Conservation (phyloP, 2,329 filamentous ascomycete species). For the Aspergillus eucalypticola region DNA sequence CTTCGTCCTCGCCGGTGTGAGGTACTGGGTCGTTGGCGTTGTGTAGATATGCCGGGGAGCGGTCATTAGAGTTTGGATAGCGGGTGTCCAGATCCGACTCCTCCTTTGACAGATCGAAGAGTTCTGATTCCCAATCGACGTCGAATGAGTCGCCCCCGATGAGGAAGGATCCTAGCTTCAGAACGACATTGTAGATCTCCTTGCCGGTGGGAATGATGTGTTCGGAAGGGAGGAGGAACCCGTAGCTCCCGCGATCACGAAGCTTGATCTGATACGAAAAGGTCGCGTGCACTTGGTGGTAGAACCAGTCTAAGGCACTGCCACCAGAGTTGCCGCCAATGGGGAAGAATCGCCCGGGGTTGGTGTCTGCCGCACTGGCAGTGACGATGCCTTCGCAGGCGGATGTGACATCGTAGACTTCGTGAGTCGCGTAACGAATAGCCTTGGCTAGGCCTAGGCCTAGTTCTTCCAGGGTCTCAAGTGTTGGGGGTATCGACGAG, state of each 20-base stretch:
- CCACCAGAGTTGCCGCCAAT: slow-evolving; percentile 76
- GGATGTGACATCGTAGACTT: slow-evolving; percentile 74
- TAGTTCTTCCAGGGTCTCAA: slow-evolving; percentile 90
- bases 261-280: slow-evolving; percentile 94
- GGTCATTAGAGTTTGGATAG: not conserved
- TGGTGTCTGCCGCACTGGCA: slow-evolving; percentile 26
- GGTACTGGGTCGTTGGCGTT: not conserved
- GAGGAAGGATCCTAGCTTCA: slow-evolving; percentile 77
- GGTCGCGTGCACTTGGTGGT: slow-evolving; percentile 76
- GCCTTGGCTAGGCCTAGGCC: slow-evolving; percentile 85
- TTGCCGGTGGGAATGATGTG: slow-evolving; percentile 87
- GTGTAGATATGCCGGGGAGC: not conserved
- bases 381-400: slow-evolving; percentile 79
- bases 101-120: slow-evolving; percentile 10
- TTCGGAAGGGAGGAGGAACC: slow-evolving; percentile 83
- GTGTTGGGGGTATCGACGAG: slow-evolving; percentile 71
- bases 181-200: slow-evolving; percentile 79
- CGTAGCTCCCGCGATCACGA: slow-evolving; percentile 89
- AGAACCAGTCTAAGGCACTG: slow-evolving; percentile 92
- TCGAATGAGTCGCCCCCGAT: slow-evolving; percentile 15
- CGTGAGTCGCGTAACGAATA: slow-evolving; percentile 76
- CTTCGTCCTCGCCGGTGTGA: not conserved
- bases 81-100: not conserved
- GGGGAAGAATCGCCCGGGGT: slow-evolving; percentile 37
- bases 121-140: slow-evolving; percentile 18